phyloP scores from a whole-genome alignment of 2,329 filamentous ascomycete genomes.

The Cytospora chrysosperma region DNA sequence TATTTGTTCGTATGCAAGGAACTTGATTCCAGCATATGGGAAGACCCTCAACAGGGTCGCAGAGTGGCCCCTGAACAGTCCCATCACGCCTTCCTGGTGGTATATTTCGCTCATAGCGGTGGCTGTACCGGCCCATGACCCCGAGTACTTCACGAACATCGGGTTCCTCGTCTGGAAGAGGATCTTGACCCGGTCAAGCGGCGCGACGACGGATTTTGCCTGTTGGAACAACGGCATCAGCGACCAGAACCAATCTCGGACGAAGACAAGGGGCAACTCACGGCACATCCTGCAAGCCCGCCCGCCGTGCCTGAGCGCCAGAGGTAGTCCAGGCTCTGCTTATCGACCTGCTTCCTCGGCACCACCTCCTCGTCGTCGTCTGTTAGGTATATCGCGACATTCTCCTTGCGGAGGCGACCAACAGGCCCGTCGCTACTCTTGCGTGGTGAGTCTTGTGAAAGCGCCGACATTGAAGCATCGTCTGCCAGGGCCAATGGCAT shows the following conservation, averaged over 20 bases:
- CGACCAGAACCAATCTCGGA: background rate
- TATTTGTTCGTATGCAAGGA: constrained; percentile 96
- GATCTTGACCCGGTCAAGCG: constrained; percentile 96
- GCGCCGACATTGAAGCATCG: constrained; percentile 59
- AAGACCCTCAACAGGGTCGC: constrained; percentile 93
- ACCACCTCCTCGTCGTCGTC: constrained; percentile 52
- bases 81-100: constrained; percentile 65
- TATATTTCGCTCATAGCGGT: constrained; percentile 84
- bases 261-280: constrained; percentile 46
- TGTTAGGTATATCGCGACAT: constrained; percentile 47
- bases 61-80: constrained; percentile 90
- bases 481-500: constrained; percentile 57
- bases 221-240: constrained; percentile 38
- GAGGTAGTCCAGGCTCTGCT: constrained; percentile 79
- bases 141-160: constrained; percentile 88
- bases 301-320: constrained; percentile 82
- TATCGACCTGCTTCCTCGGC: constrained; percentile 52
- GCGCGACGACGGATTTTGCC: constrained; percentile 94
- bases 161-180: constrained; percentile 96
- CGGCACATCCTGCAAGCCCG: constrained; percentile 86
- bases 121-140: constrained; percentile 82
- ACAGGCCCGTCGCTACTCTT: constrained; percentile 35
- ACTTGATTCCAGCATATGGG: constrained; percentile 96
- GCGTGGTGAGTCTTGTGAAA: constrained; percentile 41
- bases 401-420: constrained; percentile 29